Evolutionary conservation across 2,329 filamentous ascomycete genomes (phyloP), one percentile per base, ranked within the genome.

Genomic region (Stemphylium vesicarium): DNA sequence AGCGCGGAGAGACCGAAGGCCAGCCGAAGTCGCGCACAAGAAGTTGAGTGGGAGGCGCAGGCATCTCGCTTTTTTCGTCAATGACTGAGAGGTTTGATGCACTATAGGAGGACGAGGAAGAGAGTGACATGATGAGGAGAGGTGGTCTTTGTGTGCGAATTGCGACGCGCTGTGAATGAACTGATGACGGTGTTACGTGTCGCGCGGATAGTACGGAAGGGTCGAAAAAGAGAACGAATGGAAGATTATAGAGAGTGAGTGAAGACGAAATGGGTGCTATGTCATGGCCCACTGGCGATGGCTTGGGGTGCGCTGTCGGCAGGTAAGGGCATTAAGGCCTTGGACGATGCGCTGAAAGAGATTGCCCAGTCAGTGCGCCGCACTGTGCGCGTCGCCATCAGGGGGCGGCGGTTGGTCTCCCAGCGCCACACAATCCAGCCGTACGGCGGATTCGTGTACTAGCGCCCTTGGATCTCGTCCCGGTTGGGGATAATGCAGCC

Each of bases 21-120:
- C 65, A 69, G 16, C 64, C 65, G 31, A 67, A 69, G 41, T 69
- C 65, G 45, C 65, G 53, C 15, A 69, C 62, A 4, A 63, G 54
- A 12, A 56, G 50, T 15, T 50, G 45, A 29, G 35, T 43, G 11
- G 32, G 40, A 18, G 55, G 44, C 10, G 13, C 33, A 20, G 37
- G 20, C 52, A 57, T 56, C 9, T 59, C 60, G 26, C 43, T 26
- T 20, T 57, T 60, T 24, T 60, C 62, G 42, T 57, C 56, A 47
- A 60, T 60, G 24, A 39, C 55, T 3, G 59, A 56, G 3, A 60
- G 52, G 29, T 51, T 55, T n/a, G 52, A 51, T 41, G 53, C 50
- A 36, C 50, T 59, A 29, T 29, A 29, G 24, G 50, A 57, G 4
- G 57, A 51, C 16, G 35, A 50, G 16, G 46, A 48, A n/a, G 54